Evolutionary conservation across 768 basidiomycete genomes (phyloP).

Genomic region (Pholiota microspora): DNA sequence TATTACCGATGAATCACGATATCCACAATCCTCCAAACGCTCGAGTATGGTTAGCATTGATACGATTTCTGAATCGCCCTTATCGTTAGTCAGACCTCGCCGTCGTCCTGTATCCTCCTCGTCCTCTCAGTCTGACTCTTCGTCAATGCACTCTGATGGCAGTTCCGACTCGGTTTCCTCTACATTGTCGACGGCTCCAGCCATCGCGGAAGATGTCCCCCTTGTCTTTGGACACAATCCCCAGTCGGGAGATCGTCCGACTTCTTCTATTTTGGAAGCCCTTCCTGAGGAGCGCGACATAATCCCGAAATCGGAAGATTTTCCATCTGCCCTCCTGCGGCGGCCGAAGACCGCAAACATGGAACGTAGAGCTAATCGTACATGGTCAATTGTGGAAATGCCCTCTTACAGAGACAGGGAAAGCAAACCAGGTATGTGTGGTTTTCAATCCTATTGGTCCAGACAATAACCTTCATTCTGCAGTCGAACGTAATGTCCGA

Average conservation of each 20-base stretch:
- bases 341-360: conserved; percentile 13
- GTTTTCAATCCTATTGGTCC: neutral
- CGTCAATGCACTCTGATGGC: conserved; percentile 32
- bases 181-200: conserved; percentile 26
- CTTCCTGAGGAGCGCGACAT: conserved; percentile 53
- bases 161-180: conserved; percentile 29
- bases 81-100: conserved; percentile 18
- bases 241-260: conserved; percentile 27
- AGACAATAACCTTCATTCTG: neutral
- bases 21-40: conserved; percentile 15
- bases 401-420: conserved; percentile 12
- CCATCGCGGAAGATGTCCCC: conserved; percentile 37
- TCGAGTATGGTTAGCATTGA: conserved; percentile 18
- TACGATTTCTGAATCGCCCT: conserved; percentile 3
- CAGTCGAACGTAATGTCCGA: conserved; percentile 26
- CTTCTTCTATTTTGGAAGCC: conserved; percentile 39
- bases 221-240: conserved; percentile 45
- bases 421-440: conserved; percentile 6
- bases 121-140: conserved; percentile 42
- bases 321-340: conserved; percentile 16
- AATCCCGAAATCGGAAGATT: conserved; percentile 21
- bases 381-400: conserved; percentile 22
- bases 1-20: conserved; percentile 12
- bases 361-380: conserved; percentile 27
- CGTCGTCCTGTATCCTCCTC: conserved; percentile 36